Conservation (phyloP, 805 yeast species). For the Wickerhamomyces kurtzmanii region DNA sequence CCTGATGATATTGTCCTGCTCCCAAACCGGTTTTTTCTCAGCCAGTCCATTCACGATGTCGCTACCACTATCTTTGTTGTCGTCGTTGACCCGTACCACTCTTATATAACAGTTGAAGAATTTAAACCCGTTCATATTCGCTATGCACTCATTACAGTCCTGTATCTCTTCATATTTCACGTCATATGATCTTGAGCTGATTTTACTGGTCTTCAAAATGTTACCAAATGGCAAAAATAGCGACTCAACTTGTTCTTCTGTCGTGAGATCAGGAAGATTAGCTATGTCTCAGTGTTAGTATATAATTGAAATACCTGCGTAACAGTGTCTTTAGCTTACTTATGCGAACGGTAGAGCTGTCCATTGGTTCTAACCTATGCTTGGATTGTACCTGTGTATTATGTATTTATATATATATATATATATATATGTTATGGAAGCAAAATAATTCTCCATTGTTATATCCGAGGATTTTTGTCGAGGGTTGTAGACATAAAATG, state of each 20-base stretch:
- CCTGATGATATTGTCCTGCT: constrained; percentile 4
- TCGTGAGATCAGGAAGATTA: constrained; percentile 9
- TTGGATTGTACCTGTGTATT: no score
- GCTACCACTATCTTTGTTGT: constrained; percentile 4
- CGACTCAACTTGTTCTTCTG: constrained; percentile 5
- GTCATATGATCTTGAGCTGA: constrained; percentile 7
- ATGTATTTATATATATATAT: no score
- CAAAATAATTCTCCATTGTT: no score
- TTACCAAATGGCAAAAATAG: constrained; percentile 15
- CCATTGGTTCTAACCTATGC: no score
- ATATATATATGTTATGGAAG: no score
- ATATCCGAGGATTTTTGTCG: no score
- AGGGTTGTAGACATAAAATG: no score
- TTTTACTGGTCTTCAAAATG: constrained; percentile 6
- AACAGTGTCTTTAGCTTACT: no score
- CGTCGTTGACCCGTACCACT: constrained; percentile 12
- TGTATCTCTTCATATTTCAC: constrained; percentile 14
- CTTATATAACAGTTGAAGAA: constrained; percentile 8
- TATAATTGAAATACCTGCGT: no score
- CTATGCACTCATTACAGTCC: constrained; percentile 13
- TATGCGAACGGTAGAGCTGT: no score
- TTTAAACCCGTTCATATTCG: constrained; percentile 14
- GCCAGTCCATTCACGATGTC: constrained; percentile 2
- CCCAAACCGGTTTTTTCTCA: constrained; percentile 8
- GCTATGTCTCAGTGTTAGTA: no score